Conservation (phyloP, 768 basidiomycete genomes). For the Termitomyces sp. region DNA sequence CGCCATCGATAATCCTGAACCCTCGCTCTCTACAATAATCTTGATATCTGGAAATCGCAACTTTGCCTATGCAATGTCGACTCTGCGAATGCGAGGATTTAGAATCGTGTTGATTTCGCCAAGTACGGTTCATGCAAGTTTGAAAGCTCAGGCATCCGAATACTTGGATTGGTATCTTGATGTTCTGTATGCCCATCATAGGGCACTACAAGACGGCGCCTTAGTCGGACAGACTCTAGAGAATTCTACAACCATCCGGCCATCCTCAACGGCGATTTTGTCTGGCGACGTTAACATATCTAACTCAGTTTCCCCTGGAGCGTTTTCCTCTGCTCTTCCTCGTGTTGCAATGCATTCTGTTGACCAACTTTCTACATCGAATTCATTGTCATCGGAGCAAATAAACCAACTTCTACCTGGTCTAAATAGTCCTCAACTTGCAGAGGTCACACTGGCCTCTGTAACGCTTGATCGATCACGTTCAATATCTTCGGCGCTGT, state of each 20-base stretch:
- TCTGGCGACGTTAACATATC: neutral
- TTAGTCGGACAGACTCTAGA: neutral
- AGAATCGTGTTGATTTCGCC: conserved; percentile 43
- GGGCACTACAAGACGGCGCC: neutral
- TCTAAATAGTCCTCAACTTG: neutral
- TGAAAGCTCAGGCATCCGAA: conserved; percentile 50
- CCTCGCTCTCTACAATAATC: conserved; percentile 42
- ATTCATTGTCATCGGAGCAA: neutral
- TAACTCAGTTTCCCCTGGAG: neutral
- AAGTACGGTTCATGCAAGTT: conserved; percentile 30
- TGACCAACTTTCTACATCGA: neutral
- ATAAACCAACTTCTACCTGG: neutral
- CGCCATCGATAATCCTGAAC: conserved; percentile 49
- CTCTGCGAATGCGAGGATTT: conserved; percentile 46
- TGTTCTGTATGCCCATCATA: conserved; percentile 17
- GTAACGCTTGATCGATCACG: neutral
- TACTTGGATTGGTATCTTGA: conserved; percentile 44
- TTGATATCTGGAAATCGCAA: conserved; percentile 64
- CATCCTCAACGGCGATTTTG: neutral
- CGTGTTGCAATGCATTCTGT: neutral
- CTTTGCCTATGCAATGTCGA: conserved; percentile 55
- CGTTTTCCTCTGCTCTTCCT: neutral
- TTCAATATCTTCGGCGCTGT: neutral
- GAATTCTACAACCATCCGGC: neutral
- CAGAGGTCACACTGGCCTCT: neutral